Conservation (phyloP, 257 asterid species). For the Nicotiana noctiflora region DNA sequence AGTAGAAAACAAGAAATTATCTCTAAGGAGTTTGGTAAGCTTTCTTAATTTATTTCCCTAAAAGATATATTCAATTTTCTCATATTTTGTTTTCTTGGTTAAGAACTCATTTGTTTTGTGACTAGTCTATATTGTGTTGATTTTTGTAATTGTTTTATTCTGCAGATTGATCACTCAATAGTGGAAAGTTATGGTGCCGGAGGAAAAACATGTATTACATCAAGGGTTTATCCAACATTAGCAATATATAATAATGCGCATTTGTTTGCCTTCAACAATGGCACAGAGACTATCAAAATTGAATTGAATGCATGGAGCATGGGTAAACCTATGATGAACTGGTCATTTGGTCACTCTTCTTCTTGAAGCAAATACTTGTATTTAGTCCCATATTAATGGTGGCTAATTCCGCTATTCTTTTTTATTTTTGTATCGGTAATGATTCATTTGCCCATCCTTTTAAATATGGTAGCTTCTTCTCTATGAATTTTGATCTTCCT, state of each 20-base stretch:
- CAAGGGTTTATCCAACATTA: constrained; percentile 37
- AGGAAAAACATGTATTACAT: constrained; percentile 30
- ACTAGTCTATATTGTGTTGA: too few species aligned
- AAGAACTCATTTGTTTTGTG: not conserved
- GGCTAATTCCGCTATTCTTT: not conserved
- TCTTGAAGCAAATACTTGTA: not conserved
- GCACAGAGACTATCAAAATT: constrained; percentile 23
- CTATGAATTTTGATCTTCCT: too few species aligned
- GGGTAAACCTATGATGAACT: constrained; percentile 18
- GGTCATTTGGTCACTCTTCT: not conserved
- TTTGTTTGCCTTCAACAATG: constrained; percentile 35
- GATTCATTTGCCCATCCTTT: too few species aligned
- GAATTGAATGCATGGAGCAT: constrained; percentile 37
- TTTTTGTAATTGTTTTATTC: not conserved
- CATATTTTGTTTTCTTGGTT: not conserved
- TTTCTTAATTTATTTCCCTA: too few species aligned
- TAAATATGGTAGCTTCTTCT: too few species aligned
- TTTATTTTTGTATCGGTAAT: too few species aligned
- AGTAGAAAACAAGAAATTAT: constrained; percentile 20
- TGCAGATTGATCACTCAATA: constrained; percentile 39
- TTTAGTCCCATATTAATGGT: not conserved
- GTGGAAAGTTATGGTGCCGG: constrained; percentile 37
- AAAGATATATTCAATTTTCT: not conserved
- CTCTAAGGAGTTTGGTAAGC: constrained; percentile 30
- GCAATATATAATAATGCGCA: constrained; percentile 23